phyloP scores from a whole-genome alignment of 257 asterid species.

The Gentiana straminea region DNA sequence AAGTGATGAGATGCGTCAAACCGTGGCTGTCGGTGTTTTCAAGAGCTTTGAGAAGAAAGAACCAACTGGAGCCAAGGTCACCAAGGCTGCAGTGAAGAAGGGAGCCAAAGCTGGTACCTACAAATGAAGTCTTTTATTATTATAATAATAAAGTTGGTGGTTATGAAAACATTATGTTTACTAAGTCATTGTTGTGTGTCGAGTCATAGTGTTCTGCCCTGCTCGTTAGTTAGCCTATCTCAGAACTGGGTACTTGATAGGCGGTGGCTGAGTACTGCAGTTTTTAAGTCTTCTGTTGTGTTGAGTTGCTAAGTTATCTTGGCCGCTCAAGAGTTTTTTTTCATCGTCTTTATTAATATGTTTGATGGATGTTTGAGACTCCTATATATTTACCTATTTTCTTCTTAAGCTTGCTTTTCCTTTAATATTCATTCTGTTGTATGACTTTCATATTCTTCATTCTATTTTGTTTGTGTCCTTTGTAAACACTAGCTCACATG shows the following conservation, averaged over 20 bases:
- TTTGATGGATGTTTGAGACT: too few species aligned
- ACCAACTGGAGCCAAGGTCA: slow-evolving; percentile 60
- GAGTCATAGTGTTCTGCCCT: slow-evolving; percentile 17
- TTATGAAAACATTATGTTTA: neutral
- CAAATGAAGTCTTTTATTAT: slow-evolving; percentile 2
- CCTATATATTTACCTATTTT: too few species aligned
- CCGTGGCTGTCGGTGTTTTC: slow-evolving; percentile 46
- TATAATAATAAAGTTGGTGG: slow-evolving; percentile 4
- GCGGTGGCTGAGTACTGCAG: slow-evolving; percentile 21
- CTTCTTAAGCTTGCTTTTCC: too few species aligned
- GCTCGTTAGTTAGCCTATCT: slow-evolving; percentile 17
- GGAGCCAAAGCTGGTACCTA: slow-evolving; percentile 32
- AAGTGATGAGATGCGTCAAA: slow-evolving; percentile 31
- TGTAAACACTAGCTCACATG: too few species aligned
- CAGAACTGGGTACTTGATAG: slow-evolving; percentile 39
- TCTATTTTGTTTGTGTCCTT: too few species aligned
- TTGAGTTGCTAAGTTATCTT: slow-evolving; percentile 10
- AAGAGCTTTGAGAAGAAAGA: slow-evolving; percentile 38
- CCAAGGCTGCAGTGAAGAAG: slow-evolving; percentile 79
- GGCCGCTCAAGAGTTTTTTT: slow-evolving; percentile 8
- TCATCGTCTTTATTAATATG: too few species aligned
- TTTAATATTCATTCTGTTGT: too few species aligned
- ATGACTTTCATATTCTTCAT: too few species aligned
- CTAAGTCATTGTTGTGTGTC: slow-evolving; percentile 3
- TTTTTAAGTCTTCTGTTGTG: neutral